A percentile compares a stretch with the other conserved stretches of the same genome.
These are phyloP conservation scores for Phaeophleospora eucalypticola DNA, from an alignment of 2,329 filamentous ascomycete genomes.

Conservation along the genomic window DNA sequence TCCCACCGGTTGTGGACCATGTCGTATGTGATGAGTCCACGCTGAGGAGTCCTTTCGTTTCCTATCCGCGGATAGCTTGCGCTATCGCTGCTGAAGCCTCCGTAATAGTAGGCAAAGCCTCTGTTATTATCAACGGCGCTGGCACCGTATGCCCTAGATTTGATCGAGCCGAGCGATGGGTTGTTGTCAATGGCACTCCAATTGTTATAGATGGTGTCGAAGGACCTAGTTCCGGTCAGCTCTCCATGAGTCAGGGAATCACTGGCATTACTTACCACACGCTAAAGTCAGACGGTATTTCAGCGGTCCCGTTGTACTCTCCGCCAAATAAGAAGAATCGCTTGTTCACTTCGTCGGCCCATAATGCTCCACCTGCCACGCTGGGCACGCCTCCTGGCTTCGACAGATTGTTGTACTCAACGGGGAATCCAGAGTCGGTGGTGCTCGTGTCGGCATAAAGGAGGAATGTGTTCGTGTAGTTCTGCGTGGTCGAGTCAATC, in stretches of 20 bases:
- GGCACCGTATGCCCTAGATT: conserved; percentile 52
- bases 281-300: conserved; percentile 45
- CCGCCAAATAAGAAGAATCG: conserved; percentile 61
- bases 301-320: conserved; percentile 46
- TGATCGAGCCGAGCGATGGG: conserved; percentile 33
- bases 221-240: too few relatives aligned
- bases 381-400: conserved; percentile 54
- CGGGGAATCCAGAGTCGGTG: conserved; percentile 45
- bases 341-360: conserved; percentile 61
- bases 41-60: conserved; percentile 43
- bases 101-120: conserved; percentile 52
- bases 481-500: conserved; percentile 59
- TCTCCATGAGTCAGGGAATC: too few relatives aligned
- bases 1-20: conserved; percentile 54
- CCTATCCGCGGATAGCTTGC: conserved; percentile 52
- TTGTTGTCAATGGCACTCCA: conserved; percentile 50
- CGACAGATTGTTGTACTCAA: conserved; percentile 53
- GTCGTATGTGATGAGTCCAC: conserved; percentile 55
- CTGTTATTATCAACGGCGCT: conserved; percentile 47
- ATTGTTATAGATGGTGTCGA: conserved; percentile 54
- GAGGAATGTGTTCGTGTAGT: too few relatives aligned
- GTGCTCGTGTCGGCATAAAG: too few relatives aligned
- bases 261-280: too few relatives aligned
- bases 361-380: conserved; percentile 49
- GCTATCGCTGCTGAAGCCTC: conserved; percentile 57